phyloP scores from a whole-genome alignment of 1,139 yeast genomes.

The Pichia terricola region DNA sequence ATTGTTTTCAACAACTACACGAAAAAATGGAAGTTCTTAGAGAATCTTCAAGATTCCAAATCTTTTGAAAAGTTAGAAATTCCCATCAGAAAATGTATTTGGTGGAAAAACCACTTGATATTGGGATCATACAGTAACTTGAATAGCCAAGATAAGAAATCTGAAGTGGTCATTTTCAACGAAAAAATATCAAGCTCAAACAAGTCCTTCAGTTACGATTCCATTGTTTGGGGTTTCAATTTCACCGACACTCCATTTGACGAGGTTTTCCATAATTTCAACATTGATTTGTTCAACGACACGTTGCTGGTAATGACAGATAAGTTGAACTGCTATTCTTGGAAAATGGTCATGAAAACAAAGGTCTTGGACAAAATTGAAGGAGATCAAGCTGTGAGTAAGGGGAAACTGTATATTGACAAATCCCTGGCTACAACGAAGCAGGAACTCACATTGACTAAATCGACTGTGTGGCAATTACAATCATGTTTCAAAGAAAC shows the following conservation, averaged over 20 bases:
- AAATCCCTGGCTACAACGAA: conserved; percentile 1
- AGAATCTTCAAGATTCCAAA: conserved; percentile 18
- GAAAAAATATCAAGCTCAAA: conserved; percentile 13
- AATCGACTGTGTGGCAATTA: conserved; percentile 20
- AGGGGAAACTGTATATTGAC: conserved; percentile 1
- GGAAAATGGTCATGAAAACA: conserved; percentile 18
- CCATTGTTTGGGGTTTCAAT: conserved; percentile 25
- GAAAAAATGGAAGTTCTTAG: conserved; percentile 28
- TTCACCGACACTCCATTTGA: conserved; percentile 20
- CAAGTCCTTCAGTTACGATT: conserved; percentile 18
- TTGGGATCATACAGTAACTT: conserved; percentile 17
- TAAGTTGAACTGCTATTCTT: conserved; percentile 24
- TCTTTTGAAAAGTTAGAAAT: conserved; percentile 21
- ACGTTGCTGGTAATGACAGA: conserved; percentile 25
- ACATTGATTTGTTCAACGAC: conserved; percentile 20
- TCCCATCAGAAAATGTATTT: conserved; percentile 20
- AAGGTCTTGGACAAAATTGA: neutral
- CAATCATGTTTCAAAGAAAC: conserved; percentile 17
- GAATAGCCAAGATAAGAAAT: conserved; percentile 6
- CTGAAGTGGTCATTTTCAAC: conserved; percentile 22
- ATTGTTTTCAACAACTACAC: conserved; percentile 23
- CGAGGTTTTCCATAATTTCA: conserved; percentile 22
- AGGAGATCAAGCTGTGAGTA: conserved; percentile 2
- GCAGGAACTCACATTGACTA: conserved; percentile 16
- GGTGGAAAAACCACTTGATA: conserved; percentile 25